Evolutionary conservation across 805 yeast species (phyloP).

Genomic region (Candida argentea): DNA sequence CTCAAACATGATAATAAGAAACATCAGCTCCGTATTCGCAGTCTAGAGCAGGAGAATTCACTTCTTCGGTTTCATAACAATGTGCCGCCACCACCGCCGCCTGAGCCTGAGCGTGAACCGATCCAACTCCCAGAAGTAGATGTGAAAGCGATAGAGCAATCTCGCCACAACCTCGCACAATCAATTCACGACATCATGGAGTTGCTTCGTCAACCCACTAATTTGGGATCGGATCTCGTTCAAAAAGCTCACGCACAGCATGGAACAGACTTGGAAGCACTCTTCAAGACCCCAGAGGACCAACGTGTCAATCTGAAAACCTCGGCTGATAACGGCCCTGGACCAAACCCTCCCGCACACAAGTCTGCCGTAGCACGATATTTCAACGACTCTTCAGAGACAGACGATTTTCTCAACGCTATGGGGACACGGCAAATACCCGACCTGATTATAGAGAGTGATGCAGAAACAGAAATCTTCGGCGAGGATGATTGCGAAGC

Average conservation of each 20-base stretch:
- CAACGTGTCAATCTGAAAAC: too few relatives aligned
- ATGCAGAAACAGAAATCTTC: conserved; percentile 18
- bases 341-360: too few relatives aligned
- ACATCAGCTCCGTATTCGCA: conserved; percentile 27
- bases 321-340: too few relatives aligned
- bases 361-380: too few relatives aligned
- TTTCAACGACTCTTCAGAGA: too few relatives aligned
- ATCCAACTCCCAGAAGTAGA: conserved; percentile 23
- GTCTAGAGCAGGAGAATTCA: conserved; percentile 22
- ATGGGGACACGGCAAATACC: too few relatives aligned
- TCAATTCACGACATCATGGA: conserved; percentile 27
- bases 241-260: too few relatives aligned
- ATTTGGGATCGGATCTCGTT: too few relatives aligned
- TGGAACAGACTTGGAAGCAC: too few relatives aligned
- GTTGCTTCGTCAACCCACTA: conserved; percentile 15
- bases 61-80: neutral
- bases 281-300: too few relatives aligned
- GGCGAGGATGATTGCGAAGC: conserved; percentile 12
- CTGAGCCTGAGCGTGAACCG: neutral
- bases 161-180: conserved; percentile 22
- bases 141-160: conserved; percentile 19
- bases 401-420: too few relatives aligned
- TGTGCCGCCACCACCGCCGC: neutral
- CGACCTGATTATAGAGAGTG: conserved; percentile 16
- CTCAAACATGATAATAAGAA: conserved; percentile 31